Base-by-base conservation (phyloP, 805 yeast genomes). In the Komagataella kurtzmanii region DNA sequence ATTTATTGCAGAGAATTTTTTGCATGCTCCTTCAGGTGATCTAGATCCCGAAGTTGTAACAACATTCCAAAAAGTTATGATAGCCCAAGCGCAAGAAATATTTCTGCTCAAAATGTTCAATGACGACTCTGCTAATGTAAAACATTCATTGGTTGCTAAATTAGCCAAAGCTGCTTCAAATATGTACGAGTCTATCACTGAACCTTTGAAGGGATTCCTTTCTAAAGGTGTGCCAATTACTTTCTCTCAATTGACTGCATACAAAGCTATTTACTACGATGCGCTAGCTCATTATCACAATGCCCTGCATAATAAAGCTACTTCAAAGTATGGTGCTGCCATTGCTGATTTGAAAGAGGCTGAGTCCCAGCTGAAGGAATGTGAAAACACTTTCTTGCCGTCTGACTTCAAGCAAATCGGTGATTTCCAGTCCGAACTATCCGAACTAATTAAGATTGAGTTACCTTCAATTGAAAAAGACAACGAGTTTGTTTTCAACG, bases 81-180 rank as follows among this genome's bases (percentile, higher is more conserved):
- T 88, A 52, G 93, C 95, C 0, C 96, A 91, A 64, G 88, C 93
- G 2, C 97, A 90, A 62, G 97, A 93, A 57, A 75, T 85, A 6
- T 90, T 91, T 62, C 67, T 84, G 2, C 63, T 82, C 59, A 83
- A 80, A 56, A 77, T 80, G 7, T 61, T 88, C 44, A 72, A 69
- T 52, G 74, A 71, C 7, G 79, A 74, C 52, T 67, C 66, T 2
- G 63, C 62, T 18, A 58, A 65, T 3, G 62, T 76, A 6, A 85
- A 85, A 60, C 79, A 82, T 46, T 77, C 91, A 0, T 70, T 91
- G 61, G 74, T 85, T n/a, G 72, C 95, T 17, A 88, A 80, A 65
- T 72, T 91, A 51, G 80, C 93, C n/a, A 67, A 75, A 50, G 73
- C 88, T 1, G 73, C 90, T 0, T 65, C 82, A 3, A 62, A 65